Conservation (phyloP, 192 early-diverging fungal genomes). For the Podila horticola region DNA sequence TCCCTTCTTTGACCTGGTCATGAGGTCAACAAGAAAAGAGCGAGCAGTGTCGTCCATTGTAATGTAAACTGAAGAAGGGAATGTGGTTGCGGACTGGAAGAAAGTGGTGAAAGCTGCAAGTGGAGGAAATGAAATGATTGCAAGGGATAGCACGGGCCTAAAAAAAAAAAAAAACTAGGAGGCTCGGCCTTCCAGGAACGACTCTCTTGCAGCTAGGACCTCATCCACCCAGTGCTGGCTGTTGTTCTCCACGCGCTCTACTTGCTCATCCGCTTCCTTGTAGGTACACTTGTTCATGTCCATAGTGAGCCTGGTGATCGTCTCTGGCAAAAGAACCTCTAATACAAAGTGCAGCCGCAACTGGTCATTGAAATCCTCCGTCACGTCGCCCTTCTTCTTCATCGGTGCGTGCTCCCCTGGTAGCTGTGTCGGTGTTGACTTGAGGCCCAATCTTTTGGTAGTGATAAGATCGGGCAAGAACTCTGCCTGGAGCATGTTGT, state of each 20-base stretch:
- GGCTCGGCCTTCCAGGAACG: conserved; percentile 23
- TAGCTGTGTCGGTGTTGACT: background rate
- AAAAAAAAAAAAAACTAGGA: background rate
- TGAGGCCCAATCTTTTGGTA: background rate
- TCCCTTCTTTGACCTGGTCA: conserved; percentile 49
- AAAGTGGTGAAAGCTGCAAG: background rate
- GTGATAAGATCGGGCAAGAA: conserved; percentile 40
- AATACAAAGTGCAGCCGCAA: conserved; percentile 36
- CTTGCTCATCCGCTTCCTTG: conserved; percentile 18
- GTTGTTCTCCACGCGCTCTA: conserved; percentile 6
- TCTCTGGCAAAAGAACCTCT: conserved; percentile 43
- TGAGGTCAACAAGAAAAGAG: conserved; percentile 39
- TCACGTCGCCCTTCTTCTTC: conserved; percentile 20
- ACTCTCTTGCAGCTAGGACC: conserved; percentile 39
- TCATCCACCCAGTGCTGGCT: conserved; percentile 47
- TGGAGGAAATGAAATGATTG: background rate
- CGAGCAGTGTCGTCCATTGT: conserved; percentile 40
- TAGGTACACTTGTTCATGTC: conserved; percentile 7
- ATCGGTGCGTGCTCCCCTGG: conserved; percentile 16
- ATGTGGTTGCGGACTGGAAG: background rate
- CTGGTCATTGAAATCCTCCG: conserved; percentile 17
- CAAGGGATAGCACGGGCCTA: background rate
- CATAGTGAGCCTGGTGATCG: conserved; percentile 34
- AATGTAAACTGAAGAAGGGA: background rate
- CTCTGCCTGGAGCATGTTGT: conserved; percentile 24